phyloP scores from a whole-genome alignment of 371 early-diverging fungal genomes.

The Lichtheimia ramosa region DNA sequence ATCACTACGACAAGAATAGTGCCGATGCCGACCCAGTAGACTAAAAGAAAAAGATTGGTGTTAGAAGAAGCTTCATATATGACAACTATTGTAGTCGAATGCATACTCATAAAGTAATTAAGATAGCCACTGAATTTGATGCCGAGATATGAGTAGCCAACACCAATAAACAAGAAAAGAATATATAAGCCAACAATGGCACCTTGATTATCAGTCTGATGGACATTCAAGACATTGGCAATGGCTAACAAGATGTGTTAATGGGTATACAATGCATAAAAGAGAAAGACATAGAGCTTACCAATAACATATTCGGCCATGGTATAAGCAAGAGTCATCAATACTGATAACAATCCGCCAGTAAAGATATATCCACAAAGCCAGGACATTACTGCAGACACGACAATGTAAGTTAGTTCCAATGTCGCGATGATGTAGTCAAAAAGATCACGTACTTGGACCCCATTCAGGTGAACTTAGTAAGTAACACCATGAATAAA shows the following conservation, averaged over 20 bases:
- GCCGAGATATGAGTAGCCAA: constrained; percentile 26
- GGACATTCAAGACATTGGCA: constrained; percentile 19
- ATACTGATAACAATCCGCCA: constrained; percentile 25
- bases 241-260: constrained; percentile 7
- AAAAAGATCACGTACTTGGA: constrained; percentile 24
- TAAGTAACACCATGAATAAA: constrained; percentile 32
- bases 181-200: constrained; percentile 38
- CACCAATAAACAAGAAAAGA: constrained; percentile 19
- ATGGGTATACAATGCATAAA: background rate
- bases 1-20: constrained; percentile 34
- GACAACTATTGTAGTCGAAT: background rate
- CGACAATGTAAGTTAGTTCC: background rate
- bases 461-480: constrained; percentile 35
- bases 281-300: background rate
- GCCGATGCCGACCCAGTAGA: constrained; percentile 34
- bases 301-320: constrained; percentile 29
- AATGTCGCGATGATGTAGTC: background rate
- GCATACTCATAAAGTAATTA: constrained; percentile 32
- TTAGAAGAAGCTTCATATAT: background rate
- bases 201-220: constrained; percentile 22
- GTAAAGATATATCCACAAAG: constrained; percentile 33
- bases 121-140: constrained; percentile 24
- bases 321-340: constrained; percentile 37
- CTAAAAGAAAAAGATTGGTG: constrained; percentile 7
- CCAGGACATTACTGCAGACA: constrained; percentile 38